Conservation (phyloP, 2,329 filamentous ascomycete species). For the Paecilomyces niveus region DNA sequence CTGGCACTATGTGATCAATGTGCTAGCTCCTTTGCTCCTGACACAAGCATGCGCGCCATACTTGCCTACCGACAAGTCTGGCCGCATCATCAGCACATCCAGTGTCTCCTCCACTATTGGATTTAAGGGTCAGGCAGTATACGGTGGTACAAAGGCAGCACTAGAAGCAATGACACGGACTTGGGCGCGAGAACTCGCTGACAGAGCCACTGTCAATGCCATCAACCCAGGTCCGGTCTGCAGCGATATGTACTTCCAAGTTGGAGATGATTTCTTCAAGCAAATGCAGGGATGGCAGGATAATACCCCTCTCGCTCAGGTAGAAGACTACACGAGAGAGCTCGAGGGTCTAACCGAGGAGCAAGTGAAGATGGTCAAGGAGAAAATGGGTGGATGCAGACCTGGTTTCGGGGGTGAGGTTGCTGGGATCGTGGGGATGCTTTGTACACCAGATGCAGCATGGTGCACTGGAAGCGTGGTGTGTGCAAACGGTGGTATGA, state of each 20-base stretch:
- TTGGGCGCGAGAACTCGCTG: constrained; percentile 57
- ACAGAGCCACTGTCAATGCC: constrained; percentile 57
- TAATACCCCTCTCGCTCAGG: constrained; percentile 57
- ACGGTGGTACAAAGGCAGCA: constrained; percentile 61
- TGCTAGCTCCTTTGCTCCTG: constrained; percentile 71
- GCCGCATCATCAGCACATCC: constrained; percentile 56
- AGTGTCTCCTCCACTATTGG: constrained; percentile 53
- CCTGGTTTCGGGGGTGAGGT: constrained; percentile 63
- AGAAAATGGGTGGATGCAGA: constrained; percentile 50
- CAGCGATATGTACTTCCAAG: constrained; percentile 58
- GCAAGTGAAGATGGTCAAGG: constrained; percentile 53
- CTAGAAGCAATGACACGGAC: constrained; percentile 63
- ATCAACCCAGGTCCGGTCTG: constrained; percentile 61
- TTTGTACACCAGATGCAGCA: constrained; percentile 62
- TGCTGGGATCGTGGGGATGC: constrained; percentile 69
- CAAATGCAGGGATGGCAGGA: constrained; percentile 55
- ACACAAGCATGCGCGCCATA: constrained; percentile 65
- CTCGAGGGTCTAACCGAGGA: constrained; percentile 56
- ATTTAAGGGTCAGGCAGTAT: constrained; percentile 53
- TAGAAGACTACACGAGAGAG: constrained; percentile 51
- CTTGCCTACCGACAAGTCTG: constrained; percentile 61
- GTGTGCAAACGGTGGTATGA: constrained; percentile 73
- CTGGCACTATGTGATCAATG: constrained; percentile 70
- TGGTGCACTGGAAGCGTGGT: constrained; percentile 78
- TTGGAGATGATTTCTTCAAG: constrained; percentile 51